Evolutionary conservation across 1,284 basidiomycete genomes (phyloP).

Genomic region (Clitocybe nebularis): DNA sequence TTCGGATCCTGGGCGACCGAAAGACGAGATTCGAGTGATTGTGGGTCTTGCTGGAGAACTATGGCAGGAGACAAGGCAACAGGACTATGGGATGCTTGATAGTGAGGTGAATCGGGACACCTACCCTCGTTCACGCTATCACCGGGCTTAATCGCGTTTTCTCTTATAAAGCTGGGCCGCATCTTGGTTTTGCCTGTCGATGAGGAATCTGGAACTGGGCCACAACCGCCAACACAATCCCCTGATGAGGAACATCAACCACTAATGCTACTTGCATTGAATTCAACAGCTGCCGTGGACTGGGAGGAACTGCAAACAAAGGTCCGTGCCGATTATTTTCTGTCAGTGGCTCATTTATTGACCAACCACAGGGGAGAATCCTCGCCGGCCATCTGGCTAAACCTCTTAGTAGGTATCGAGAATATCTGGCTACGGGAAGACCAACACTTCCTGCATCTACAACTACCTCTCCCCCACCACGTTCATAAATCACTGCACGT

Average conservation of each 20-base stretch:
- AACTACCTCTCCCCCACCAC: constrained; percentile 29
- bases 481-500: constrained; percentile 16
- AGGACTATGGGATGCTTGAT: constrained; percentile 64
- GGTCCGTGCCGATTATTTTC: constrained; percentile 23
- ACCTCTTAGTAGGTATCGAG: constrained; percentile 37
- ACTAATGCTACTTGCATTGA: constrained; percentile 65
- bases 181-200: constrained; percentile 65
- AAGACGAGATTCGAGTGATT: constrained; percentile 68
- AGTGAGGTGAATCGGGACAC: constrained; percentile 52
- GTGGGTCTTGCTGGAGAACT: constrained; percentile 69
- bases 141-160: not conserved
- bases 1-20: constrained; percentile 45
- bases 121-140: not conserved
- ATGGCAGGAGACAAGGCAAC: constrained; percentile 67
- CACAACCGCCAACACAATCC: constrained; percentile 18
- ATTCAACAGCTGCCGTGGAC: constrained; percentile 50
- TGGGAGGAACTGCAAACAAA: constrained; percentile 64
- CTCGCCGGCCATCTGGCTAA: constrained; percentile 43
- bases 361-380: constrained; percentile 42
- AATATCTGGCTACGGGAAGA: constrained; percentile 31
- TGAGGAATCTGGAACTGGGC: constrained; percentile 24
- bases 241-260: constrained; percentile 37
- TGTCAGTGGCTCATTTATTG: not conserved
- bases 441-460: constrained; percentile 27
- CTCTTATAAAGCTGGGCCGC: constrained; percentile 53